phyloP scores from a whole-genome alignment of 192 early-diverging fungal species.

The Coemansia sp. region DNA sequence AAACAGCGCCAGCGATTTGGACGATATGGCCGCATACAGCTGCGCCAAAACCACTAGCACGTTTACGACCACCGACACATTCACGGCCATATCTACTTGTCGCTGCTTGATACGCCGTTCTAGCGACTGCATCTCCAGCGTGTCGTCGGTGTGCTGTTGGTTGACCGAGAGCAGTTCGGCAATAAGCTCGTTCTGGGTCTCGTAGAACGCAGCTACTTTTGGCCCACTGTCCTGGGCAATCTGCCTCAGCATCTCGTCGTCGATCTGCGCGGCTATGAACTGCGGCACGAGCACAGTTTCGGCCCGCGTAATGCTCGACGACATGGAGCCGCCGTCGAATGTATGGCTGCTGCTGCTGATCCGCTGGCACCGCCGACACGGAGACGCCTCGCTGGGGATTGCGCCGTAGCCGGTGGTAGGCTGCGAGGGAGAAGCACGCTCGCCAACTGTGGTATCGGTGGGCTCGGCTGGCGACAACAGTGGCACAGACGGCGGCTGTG shows the following conservation, averaged over 20 bases:
- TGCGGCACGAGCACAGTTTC: constrained; percentile 46
- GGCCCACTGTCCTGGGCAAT: constrained; percentile 30
- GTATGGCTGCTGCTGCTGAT: constrained; percentile 7
- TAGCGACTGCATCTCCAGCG: constrained; percentile 35
- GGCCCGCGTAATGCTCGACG: constrained; percentile 32
- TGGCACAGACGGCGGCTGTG: background rate
- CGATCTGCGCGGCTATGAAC: constrained; percentile 44
- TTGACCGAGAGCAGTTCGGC: constrained; percentile 43
- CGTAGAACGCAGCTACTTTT: constrained; percentile 46
- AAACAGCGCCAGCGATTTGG: constrained; percentile 71
- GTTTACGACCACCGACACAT: constrained; percentile 66
- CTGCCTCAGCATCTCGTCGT: constrained; percentile 26
- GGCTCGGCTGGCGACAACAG: background rate
- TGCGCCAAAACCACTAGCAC: constrained; percentile 65
- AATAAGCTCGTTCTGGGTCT: constrained; percentile 52
- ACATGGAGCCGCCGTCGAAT: constrained; percentile 10
- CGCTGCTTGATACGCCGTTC: constrained; percentile 29
- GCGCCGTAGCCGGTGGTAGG: constrained; percentile 12
- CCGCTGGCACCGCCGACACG: constrained; percentile 17
- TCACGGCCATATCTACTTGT: constrained; percentile 59
- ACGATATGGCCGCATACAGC: constrained; percentile 69
- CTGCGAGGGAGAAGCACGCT: background rate
- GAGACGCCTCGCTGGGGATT: constrained; percentile 2
- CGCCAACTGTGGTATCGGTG: background rate
- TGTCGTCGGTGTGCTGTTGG: constrained; percentile 47